Base-by-base conservation (phyloP, 495 filamentous ascomycete genomes). In the Penicillium atrosanguineum region DNA sequence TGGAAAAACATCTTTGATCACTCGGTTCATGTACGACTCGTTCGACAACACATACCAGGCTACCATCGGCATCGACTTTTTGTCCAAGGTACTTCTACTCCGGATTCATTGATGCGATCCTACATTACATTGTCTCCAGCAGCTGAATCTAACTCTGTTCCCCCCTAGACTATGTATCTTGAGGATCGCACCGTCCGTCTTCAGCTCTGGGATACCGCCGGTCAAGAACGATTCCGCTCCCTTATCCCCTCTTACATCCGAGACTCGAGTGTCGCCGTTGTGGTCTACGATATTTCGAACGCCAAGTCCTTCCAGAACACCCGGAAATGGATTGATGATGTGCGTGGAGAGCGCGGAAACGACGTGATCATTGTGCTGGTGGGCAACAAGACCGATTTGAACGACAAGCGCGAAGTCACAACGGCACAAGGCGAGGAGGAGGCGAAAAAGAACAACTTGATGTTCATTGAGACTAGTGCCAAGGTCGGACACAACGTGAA, bases 41-140 rank as follows among this genome's bases (percentile, higher is more conserved):
- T 98, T 98, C 82, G 95, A 98, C 79, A 96, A 95, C 77, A 97
- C 92, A 83, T 98, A 98, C 74, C 94, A 98, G 75, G 94, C 94
- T 41, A 98, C 94, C 48, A 98, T 98, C 65, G 94, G 94, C 69
- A 98, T 98, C 75, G 94, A 98, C 77, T 98, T 98, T 68, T 85
- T 98, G 57, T 97, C 92, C 58, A 98, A 98, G 85, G 90, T 89
- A 81, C 55, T 67, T 48, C 37, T 12, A 31, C 34, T 34, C 31
- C 31, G 12, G 31, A 49, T 36, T 31, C 49, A 14, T 34, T 34
- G 31, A 34, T 14, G 31, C 14, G 12, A 34, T 14, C 1, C 31
- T 34, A 12, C 31, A 15, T 34, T 34, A 8, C 9, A 14, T 34
- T 34, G 11, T 12, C 12, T 34, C 31, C 31, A 34, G 31, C 31